These are phyloP conservation scores for Dictyostelium purpureum DNA, from an alignment of 78 protist genomes.

Conservation along the genomic window DNA sequence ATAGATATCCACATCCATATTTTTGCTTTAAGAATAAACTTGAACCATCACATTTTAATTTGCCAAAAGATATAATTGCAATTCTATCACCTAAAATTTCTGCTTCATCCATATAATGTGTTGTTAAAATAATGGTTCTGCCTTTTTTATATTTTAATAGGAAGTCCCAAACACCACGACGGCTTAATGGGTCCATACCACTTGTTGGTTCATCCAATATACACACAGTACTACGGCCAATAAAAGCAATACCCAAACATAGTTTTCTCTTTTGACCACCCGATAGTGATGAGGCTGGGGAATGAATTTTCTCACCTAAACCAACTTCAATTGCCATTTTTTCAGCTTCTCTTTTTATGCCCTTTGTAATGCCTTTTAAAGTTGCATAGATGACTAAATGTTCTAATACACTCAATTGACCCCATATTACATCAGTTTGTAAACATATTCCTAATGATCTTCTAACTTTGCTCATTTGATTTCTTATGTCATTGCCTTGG, in stretches of 20 bases:
- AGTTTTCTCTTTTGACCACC: slow-evolving; percentile 90
- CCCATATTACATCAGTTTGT: slow-evolving; percentile 39
- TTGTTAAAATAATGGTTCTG: slow-evolving; percentile 85
- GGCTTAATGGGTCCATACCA: slow-evolving; percentile 82
- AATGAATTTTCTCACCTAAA: background rate
- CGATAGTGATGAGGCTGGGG: background rate
- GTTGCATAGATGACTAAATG: slow-evolving; percentile 41
- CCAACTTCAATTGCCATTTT: slow-evolving; percentile 12
- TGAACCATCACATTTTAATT: slow-evolving; percentile 81
- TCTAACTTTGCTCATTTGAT: background rate
- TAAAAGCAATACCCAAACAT: slow-evolving; percentile 82
- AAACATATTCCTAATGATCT: slow-evolving; percentile 24
- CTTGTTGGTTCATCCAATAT: slow-evolving; percentile 88
- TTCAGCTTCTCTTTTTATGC: background rate
- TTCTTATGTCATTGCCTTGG: background rate
- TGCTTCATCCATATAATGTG: slow-evolving; percentile 97
- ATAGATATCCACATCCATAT: slow-evolving; percentile 93
- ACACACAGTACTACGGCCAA: slow-evolving; percentile 68
- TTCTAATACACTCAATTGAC: slow-evolving; percentile 33
- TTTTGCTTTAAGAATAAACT: slow-evolving; percentile 83
- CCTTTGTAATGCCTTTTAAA: slow-evolving; percentile 26
- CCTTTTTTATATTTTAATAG: slow-evolving; percentile 46
- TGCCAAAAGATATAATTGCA: slow-evolving; percentile 92
- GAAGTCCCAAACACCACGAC: slow-evolving; percentile 89
- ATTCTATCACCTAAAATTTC: slow-evolving; percentile 94